Base-by-base conservation (phyloP, 2,329 filamentous ascomycete genomes). In the Capronia coronata region DNA sequence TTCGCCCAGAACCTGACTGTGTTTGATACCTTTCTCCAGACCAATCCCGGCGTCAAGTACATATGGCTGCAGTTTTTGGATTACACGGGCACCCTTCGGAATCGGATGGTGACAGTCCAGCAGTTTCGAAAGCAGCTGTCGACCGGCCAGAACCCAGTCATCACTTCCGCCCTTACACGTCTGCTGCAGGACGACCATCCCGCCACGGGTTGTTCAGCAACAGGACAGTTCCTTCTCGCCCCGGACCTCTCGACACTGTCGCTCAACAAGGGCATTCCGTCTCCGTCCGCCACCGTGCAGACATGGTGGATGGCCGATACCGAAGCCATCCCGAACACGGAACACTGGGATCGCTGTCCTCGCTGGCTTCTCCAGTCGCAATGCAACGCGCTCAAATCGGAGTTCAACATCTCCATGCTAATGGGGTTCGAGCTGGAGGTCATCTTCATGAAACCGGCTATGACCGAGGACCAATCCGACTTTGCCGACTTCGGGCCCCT, bases 391-490 rank as follows among this genome's bases (percentile, higher is more conserved):
- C 76, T 84, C 0, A 68, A 74, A 9, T 59, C 67, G 1, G 70
- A 78, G 4, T 66, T 73, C 30, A 71, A 73, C 1, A 70, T 87
- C 2, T 66, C 73, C 2, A 79, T 89, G 41, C 71, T 83, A 0
- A 67, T 88, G 13, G 88, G 87, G 0, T 94, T 93, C 57, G 88
- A 94, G 65, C 80, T 94, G 34, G 87, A 94, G 65, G 78, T 93
- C 8, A 75, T 86, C 1, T 82, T 94, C 56, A 71, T 91, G 56
- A 74, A 75, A 34, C 74, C 74, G 16, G 61, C 66, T 27, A 59
- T 62, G 6, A 59, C 66, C 21, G 55, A 65, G 13, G 57, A 55
- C 3, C 46, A 46, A 23, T 52, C 57, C 1, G 57, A 63, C 8
- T 59, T 56, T 42, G 55, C 62, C 1, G 64, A 66, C 2, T 67